Evolutionary conservation across 305 asterid genomes (phyloP).

Genomic region (Withania somnifera): DNA sequence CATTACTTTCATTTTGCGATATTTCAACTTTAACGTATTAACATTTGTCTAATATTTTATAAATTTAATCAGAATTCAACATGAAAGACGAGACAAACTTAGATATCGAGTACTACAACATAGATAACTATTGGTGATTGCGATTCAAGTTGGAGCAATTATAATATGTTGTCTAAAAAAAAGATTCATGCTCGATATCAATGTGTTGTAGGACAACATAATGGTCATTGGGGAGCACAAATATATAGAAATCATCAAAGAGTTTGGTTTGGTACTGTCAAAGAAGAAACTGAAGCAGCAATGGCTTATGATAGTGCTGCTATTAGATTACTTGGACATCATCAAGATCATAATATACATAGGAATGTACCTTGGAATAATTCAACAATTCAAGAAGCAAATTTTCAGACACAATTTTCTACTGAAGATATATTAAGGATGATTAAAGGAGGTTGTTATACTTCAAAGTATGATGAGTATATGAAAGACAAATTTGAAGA

Average conservation of each 20-base stretch:
- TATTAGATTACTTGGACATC: slow-evolving; percentile 19
- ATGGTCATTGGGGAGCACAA: slow-evolving; percentile 48
- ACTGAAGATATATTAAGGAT: slow-evolving; percentile 23
- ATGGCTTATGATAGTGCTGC: slow-evolving; percentile 36
- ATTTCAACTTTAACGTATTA: too few species aligned
- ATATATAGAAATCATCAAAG: slow-evolving; percentile 37
- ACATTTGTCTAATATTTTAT: too few species aligned
- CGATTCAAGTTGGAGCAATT: not conserved
- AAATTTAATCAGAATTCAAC: not conserved
- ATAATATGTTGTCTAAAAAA: not conserved
- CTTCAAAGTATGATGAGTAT: not conserved
- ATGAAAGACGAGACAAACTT: not conserved
- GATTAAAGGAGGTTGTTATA: slow-evolving; percentile 41
- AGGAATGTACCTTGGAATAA: slow-evolving; percentile 30
- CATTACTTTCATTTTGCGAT: too few species aligned
- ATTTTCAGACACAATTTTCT: slow-evolving; percentile 22
- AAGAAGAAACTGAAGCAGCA: slow-evolving; percentile 36
- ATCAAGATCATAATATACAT: slow-evolving; percentile 1
- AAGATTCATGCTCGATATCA: not conserved
- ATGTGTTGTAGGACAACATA: slow-evolving; percentile 36
- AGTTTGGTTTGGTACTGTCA: slow-evolving; percentile 42
- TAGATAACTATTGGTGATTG: not conserved
- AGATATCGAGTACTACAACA: not conserved
- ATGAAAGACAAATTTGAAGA: slow-evolving; percentile 8
- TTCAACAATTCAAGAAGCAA: slow-evolving; percentile 16